Evolutionary conservation across 108 stramenopile species (phyloP), one percentile per base, ranked within the genome.

Genomic region (Hondaea fermentalgiana): DNA sequence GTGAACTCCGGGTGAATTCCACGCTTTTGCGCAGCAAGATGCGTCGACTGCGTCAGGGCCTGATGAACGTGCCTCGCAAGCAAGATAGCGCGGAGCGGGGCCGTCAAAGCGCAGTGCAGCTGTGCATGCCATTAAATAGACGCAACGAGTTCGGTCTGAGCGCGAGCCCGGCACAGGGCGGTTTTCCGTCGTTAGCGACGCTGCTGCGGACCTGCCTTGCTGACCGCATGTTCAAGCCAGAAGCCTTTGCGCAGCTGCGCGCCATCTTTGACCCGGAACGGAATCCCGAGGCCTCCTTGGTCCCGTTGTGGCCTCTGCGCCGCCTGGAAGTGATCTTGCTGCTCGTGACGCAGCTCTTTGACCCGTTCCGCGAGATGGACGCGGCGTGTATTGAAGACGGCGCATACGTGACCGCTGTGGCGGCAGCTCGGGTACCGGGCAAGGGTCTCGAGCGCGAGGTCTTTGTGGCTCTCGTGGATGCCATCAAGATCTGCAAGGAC

Each of bases 371-470:
- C 23, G 10, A 53, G 17, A 83, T 83, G 45, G 76, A 47, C 17
- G 17, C 76, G 19, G 45, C 12, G 45, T 12, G 49, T 16, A 53
- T 83, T 12, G n/a, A 53, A 23, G 76, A 83, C 28, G 76, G 76
- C 1, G 76, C 76, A 0, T 83, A 83, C 76, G 51, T 83, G 19
- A 53, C 51, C 16, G 76, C 76, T 0, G 51, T 83, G 45, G 76
- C 76, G 23, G 76, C 76, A 6, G 76, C 76, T 12, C 45, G 76
- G 6, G 76, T 53, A 0, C 51, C 76, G n/a, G 76, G 51, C 45
- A 83, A 83, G 51, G 76, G 76, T 45, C 76, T 53, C n/a, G 76
- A 83, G n/a, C 51, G 45, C 51, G 76, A 83, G 23, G 76, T 83
- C 25, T 83, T 21, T 35, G 49, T 47, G 43, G 76, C 45, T 6